Evolutionary conservation across 768 basidiomycete genomes (phyloP).

Genomic region (Leucogyrophana mollusca): DNA sequence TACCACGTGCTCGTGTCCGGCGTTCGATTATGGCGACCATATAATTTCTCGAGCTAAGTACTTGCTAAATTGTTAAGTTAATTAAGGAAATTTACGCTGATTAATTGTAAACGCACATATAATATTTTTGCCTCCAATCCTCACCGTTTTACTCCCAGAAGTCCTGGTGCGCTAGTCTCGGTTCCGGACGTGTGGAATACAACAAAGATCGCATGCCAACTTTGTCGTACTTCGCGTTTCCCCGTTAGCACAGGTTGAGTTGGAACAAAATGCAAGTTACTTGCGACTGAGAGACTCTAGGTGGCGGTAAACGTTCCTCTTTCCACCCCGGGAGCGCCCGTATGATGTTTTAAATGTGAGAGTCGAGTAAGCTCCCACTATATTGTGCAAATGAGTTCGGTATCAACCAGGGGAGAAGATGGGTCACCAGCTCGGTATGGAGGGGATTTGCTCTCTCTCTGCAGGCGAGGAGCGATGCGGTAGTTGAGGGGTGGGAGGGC

Average conservation of each 20-base stretch:
- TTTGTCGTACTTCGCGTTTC: slow-evolving; percentile 69
- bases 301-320: slow-evolving; percentile 77
- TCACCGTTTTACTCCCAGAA: too few species aligned
- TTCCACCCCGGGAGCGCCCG: slow-evolving; percentile 66
- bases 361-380: slow-evolving; percentile 57
- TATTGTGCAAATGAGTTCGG: not conserved
- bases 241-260: slow-evolving; percentile 10
- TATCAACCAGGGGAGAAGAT: too few species aligned
- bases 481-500: slow-evolving; percentile 59
- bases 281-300: slow-evolving; percentile 81
- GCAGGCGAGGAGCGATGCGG: slow-evolving; percentile 58
- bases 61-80: too few species aligned
- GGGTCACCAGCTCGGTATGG: slow-evolving; percentile 47
- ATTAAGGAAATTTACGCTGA: too few species aligned
- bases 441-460: slow-evolving; percentile 53
- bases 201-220: too few species aligned
- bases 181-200: slow-evolving; percentile 1
- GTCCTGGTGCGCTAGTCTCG: too few species aligned
- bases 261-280: slow-evolving; percentile 27
- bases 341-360: slow-evolving; percentile 56
- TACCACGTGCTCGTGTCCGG: too few species aligned
- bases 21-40: too few species aligned
- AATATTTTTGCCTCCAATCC: too few species aligned
- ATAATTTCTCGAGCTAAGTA: too few species aligned
- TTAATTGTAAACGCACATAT: too few species aligned